Conservation (phyloP, 495 filamentous ascomycete species). For the Apodospora peruviana region DNA sequence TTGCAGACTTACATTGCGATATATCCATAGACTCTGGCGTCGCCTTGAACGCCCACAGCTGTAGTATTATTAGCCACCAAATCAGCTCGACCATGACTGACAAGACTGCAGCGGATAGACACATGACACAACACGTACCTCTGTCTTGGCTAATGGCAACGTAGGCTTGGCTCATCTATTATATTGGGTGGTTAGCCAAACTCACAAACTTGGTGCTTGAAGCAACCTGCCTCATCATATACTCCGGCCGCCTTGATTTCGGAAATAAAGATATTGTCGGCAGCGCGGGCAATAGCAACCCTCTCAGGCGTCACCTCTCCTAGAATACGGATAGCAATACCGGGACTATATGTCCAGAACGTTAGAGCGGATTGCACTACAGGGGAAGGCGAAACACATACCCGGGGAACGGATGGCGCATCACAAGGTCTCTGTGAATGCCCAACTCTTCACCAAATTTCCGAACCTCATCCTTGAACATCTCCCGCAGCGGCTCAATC, state of each 20-base stretch:
- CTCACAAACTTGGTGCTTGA: no score
- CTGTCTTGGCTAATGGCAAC: no score
- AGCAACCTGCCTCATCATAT: no score
- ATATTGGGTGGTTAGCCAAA: no score
- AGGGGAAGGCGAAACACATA: background rate
- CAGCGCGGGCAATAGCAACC: constrained; percentile 74
- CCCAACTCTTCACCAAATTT: constrained; percentile 71
- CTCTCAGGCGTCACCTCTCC: constrained; percentile 80
- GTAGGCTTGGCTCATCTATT: constrained; percentile 56
- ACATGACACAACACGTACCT: no score
- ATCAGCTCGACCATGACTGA: no score
- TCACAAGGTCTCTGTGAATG: constrained; percentile 71
- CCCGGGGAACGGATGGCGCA: constrained; percentile 75
- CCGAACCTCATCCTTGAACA: constrained; percentile 84
- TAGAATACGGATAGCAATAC: constrained; percentile 82
- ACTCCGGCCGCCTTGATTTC: constrained; percentile 80
- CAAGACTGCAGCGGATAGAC: no score
- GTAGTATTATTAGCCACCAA: constrained; percentile 53
- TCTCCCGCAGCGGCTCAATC: constrained; percentile 58
- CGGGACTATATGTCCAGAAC: constrained; percentile 51
- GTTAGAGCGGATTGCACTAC: constrained; percentile 12
- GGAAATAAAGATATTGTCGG: constrained; percentile 83
- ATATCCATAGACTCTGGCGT: constrained; percentile 57
- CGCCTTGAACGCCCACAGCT: constrained; percentile 74
- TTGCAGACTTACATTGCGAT: no score